These are phyloP conservation scores for Sambucus nigra DNA, from an alignment of 129 eudicot genomes.

Conservation along the genomic window DNA sequence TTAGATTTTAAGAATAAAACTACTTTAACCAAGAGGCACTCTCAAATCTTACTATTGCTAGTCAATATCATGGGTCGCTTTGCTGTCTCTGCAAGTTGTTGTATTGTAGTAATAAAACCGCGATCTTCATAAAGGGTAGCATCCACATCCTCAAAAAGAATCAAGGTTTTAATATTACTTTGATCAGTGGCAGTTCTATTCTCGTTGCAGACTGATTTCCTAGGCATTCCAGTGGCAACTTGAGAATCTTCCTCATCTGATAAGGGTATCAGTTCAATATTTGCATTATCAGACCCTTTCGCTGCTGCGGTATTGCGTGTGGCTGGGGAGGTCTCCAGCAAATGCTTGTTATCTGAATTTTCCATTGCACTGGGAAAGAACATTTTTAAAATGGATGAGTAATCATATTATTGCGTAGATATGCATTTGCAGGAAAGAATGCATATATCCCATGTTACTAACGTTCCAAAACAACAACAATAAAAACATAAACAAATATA, in stretches of 20 bases:
- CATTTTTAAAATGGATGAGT: conserved; percentile 12
- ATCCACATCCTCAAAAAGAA: conserved; percentile 97
- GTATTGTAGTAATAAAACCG: conserved; percentile 77
- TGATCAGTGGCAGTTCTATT: conserved; percentile 25
- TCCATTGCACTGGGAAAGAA: conserved; percentile 47
- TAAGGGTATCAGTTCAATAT: conserved; percentile 37
- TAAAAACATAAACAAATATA: neutral
- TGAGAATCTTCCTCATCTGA: conserved; percentile 45
- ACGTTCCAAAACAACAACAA: neutral
- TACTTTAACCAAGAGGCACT: conserved; percentile 11
- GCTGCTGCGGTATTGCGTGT: conserved; percentile 8
- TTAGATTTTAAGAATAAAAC: conserved; percentile 6
- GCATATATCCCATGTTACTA: neutral
- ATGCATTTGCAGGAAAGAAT: neutral
- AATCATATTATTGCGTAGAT: neutral
- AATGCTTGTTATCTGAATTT: conserved; percentile 33
- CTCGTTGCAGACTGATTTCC: conserved; percentile 13
- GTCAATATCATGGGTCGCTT: conserved; percentile 97
- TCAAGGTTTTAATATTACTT: conserved; percentile 57
- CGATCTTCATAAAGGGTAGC: conserved; percentile 71
- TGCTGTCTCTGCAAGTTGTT: conserved; percentile 87
- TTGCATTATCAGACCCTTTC: conserved; percentile 30
- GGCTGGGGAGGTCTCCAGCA: conserved; percentile 30
- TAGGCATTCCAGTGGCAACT: conserved; percentile 11
- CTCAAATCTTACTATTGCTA: conserved; percentile 90